A percentile compares a stretch with the other conserved stretches of the same genome.
phyloP scores from a whole-genome alignment of 2,329 filamentous ascomycete genomes.

The Leptographium wingfieldii region DNA sequence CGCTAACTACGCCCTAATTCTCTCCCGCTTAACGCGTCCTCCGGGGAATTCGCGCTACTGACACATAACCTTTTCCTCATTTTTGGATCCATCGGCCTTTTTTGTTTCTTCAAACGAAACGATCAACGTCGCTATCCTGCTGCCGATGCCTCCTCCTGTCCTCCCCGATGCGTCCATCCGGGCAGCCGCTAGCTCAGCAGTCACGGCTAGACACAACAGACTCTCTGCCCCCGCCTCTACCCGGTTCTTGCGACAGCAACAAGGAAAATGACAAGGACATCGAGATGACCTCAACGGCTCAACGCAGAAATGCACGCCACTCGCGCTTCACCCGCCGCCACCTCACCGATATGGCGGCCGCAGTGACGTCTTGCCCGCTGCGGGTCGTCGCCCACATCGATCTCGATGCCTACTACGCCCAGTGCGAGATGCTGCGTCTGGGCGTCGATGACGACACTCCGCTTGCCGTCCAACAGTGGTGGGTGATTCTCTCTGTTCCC shows the following conservation, averaged over 20 bases:
- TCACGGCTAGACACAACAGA: not conserved
- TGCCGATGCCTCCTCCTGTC: not conserved
- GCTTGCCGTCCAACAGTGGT: conserved; percentile 90
- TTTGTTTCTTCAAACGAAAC: not conserved
- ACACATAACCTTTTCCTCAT: not conserved
- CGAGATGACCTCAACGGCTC: not conserved
- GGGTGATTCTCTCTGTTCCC: conserved; percentile 8
- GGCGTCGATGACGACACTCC: conserved; percentile 62
- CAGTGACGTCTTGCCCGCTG: conserved; percentile 60
- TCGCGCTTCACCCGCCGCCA: conserved; percentile 82
- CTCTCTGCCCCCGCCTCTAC: not conserved
- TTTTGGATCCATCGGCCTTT: not conserved
- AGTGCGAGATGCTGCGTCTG: conserved; percentile 87
- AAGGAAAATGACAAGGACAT: not conserved
- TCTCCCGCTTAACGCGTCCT: not conserved
- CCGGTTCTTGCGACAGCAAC: not conserved
- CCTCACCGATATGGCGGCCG: conserved; percentile 61
- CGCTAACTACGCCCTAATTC: not conserved
- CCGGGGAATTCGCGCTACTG: not conserved
- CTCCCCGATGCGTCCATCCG: not conserved
- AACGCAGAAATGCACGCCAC: conserved; percentile 19
- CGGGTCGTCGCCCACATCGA: conserved; percentile 86
- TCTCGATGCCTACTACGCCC: conserved; percentile 93
- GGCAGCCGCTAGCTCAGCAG: not conserved
- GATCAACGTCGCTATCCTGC: not conserved